These are phyloP conservation scores for Scheffersomyces titani DNA, from an alignment of 1,139 yeast genomes.

Conservation along the genomic window DNA sequence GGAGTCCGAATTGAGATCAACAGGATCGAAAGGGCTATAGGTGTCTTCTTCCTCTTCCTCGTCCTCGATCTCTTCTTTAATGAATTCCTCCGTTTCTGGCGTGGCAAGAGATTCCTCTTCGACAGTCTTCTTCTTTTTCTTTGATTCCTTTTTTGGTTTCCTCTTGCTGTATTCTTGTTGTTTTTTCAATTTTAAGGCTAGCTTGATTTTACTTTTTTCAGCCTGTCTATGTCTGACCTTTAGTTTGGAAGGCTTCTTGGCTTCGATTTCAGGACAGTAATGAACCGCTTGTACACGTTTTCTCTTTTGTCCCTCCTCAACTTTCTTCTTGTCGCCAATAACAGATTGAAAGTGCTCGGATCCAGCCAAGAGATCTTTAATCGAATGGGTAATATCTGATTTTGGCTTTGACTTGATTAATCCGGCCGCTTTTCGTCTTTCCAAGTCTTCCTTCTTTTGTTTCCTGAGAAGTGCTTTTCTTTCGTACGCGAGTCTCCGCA, in stretches of 20 bases:
- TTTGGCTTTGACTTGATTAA: constrained; percentile 1
- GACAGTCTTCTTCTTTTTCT: background rate
- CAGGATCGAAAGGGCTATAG: constrained; percentile 35
- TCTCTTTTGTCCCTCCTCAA: constrained; percentile 36
- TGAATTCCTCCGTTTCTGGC: background rate
- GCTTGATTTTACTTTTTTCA: constrained; percentile 5
- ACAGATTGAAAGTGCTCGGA: constrained; percentile 41
- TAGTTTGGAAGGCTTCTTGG: background rate
- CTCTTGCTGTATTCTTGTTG: background rate
- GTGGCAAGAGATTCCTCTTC: constrained; percentile 2
- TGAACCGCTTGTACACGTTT: constrained; percentile 28
- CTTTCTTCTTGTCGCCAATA: constrained; percentile 33
- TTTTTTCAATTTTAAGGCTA: constrained; percentile 2
- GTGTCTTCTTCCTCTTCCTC: constrained; percentile 6
- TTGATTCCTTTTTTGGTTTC: constrained; percentile 1
- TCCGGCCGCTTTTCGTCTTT: constrained; percentile 5
- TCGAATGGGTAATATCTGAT: constrained; percentile 1
- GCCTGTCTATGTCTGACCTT: constrained; percentile 9
- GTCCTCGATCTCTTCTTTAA: background rate
- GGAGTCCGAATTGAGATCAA: constrained; percentile 37
- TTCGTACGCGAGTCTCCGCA: constrained; percentile 3
- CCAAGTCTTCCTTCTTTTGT: constrained; percentile 7
- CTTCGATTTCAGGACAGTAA: constrained; percentile 23
- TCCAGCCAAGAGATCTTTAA: constrained; percentile 7
- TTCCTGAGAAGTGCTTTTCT: constrained; percentile 6